Evolutionary conservation across 2,329 filamentous ascomycete species (phyloP).

Genomic region (Bipolaris oryzae): DNA sequence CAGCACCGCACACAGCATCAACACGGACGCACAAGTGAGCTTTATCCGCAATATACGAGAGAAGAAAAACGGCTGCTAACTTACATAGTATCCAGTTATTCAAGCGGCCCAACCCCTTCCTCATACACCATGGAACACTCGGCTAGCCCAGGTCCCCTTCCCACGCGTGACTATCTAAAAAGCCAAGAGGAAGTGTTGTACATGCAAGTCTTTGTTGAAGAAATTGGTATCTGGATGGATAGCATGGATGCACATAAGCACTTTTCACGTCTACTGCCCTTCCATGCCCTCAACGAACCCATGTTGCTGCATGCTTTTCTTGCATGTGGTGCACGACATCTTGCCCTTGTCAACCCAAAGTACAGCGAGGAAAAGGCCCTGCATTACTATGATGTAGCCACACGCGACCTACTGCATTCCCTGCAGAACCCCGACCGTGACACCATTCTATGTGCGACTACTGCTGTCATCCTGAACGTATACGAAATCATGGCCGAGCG

Average conservation of each 20-base stretch:
- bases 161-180: conserved; percentile 67
- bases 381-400: conserved; percentile 85
- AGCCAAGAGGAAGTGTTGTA: conserved; percentile 81
- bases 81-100: conserved; percentile 28
- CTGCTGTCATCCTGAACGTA: conserved; percentile 86
- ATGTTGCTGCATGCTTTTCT: conserved; percentile 90
- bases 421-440: conserved; percentile 86
- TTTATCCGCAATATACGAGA: neutral
- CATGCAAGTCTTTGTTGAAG: conserved; percentile 90
- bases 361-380: conserved; percentile 78
- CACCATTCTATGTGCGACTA: conserved; percentile 81
- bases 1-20: conserved; percentile 32
- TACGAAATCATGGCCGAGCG: conserved; percentile 92
- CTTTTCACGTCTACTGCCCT: conserved; percentile 83
- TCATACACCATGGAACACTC: conserved; percentile 34
- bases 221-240: conserved; percentile 94
- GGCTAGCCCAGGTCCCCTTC: conserved; percentile 28
- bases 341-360: conserved; percentile 71
- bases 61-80: conserved; percentile 15
- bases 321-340: conserved; percentile 84
- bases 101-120: conserved; percentile 33
- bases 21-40: conserved; percentile 32
- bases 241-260: conserved; percentile 84
- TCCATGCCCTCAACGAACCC: conserved; percentile 78
- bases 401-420: conserved; percentile 74